Percentiles rank a stretch among this genome's conserved stretches.
Conservation (phyloP, 176 grass and related monocot genomes). For the Themeda triandra region DNA sequence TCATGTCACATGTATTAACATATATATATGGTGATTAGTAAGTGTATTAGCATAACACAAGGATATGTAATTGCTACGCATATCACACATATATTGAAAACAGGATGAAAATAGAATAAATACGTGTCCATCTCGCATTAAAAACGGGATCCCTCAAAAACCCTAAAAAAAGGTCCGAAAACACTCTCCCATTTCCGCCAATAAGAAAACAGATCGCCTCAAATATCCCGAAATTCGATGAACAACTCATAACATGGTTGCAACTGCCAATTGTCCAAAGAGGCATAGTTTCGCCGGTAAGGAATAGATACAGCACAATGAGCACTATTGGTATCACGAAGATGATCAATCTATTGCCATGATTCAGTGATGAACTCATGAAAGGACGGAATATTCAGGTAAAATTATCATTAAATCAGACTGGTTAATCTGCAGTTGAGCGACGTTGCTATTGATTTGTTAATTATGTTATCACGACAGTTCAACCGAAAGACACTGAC, state of each 20-base stretch:
- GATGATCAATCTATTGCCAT: neutral
- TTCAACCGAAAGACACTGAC: neutral
- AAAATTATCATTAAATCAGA: neutral
- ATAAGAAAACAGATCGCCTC: too few species aligned
- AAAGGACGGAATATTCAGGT: neutral
- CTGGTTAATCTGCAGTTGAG: neutral
- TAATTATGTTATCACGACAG: neutral
- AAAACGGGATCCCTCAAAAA: too few species aligned
- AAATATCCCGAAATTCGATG: neutral
- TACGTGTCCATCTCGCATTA: too few species aligned
- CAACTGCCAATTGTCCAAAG: neutral
- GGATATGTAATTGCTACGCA: too few species aligned
- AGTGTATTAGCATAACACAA: too few species aligned
- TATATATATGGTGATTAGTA: too few species aligned
- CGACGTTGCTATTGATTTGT: neutral
- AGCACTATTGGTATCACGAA: neutral
- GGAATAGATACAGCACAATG: neutral
- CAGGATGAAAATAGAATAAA: too few species aligned
- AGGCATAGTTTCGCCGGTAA: neutral
- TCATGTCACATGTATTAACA: too few species aligned
- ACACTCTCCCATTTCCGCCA: too few species aligned
- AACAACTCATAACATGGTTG: neutral
- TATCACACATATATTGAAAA: too few species aligned
- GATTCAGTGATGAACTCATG: neutral
- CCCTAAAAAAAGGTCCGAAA: too few species aligned